Base-by-base conservation (phyloP, 225 moss, liverwort and hornwort species). In the Sphagnum contortum region DNA sequence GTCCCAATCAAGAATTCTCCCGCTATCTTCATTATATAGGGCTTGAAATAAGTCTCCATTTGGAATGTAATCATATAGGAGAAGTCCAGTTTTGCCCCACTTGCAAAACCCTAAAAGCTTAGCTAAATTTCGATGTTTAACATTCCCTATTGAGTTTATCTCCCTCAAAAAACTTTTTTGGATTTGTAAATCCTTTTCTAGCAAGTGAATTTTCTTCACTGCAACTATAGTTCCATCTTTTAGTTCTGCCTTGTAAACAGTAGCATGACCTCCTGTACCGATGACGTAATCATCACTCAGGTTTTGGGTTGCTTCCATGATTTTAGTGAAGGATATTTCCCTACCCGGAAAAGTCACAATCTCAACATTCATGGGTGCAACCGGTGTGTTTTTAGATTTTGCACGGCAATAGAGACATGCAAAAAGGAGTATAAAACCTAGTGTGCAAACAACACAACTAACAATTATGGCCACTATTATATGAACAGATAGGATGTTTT, bases 21-120 rank as follows among this genome's bases (percentile, higher is more conserved):
- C 71, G 13, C 68, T 53, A 49, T 75, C 74, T 60, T 80, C 76
- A 44, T 84, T 75, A 60, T 84, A 81, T 61, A 88, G 60, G 9
- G 79, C 84, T 47, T 86, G 78, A 14, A 78, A 75, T 13, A 89
- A 76, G 62, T 80, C 83, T 4, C 88, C 88, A 57, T 89, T 86
- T 5, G 88, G 83, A 49, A 89, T 76, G 62, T 68, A 89, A 9
- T 89, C 88, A 44, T 86, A 89, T 47, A 89, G 59, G 48, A 89
- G 77, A 29, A 86, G 78, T 9, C 80, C 82, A 6, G 74, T 69
- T 51, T 86, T 86, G 4, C 70, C 80, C 73, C 78, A 79, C 66
- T 83, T 77, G 65, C 86, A 89, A 69, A 86, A 89, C 4, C 83
- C 86, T 50, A 86, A 60, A 55, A 89, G 67, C 57, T 83, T 89